phyloP scores from a whole-genome alignment of 805 yeast genomes.

The Candida krabiensis region DNA sequence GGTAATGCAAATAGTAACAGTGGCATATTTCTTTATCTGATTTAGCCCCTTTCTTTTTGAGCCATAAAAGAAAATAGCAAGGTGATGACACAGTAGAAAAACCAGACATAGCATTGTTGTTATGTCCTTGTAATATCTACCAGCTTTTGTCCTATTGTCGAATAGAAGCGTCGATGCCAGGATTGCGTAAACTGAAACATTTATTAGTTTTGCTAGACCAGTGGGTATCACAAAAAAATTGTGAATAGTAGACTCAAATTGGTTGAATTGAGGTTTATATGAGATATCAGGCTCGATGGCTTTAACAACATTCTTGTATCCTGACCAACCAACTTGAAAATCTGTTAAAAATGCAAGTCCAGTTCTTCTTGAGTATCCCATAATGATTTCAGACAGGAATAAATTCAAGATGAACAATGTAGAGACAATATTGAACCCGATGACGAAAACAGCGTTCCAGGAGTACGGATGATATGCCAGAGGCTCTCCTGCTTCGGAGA shows the following conservation, averaged over 20 bases:
- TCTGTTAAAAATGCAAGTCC: slow-evolving; percentile 79
- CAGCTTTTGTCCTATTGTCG: slow-evolving; percentile 45
- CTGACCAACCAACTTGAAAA: slow-evolving; percentile 81
- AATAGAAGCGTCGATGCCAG: slow-evolving; percentile 53
- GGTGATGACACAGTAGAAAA: slow-evolving; percentile 43
- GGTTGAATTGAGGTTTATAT: slow-evolving; percentile 34
- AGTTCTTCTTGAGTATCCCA: slow-evolving; percentile 67
- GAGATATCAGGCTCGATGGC: slow-evolving; percentile 55
- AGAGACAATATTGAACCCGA: slow-evolving; percentile 69
- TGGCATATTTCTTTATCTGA: slow-evolving; percentile 61
- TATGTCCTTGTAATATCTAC: slow-evolving; percentile 37
- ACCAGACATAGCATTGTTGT: slow-evolving; percentile 48
- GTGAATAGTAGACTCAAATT: slow-evolving; percentile 46
- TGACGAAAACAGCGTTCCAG: slow-evolving; percentile 64
- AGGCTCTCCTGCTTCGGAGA: slow-evolving; percentile 66
- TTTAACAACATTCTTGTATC: slow-evolving; percentile 59
- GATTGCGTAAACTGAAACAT: slow-evolving; percentile 51
- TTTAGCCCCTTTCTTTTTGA: slow-evolving; percentile 43
- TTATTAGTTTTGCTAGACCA: slow-evolving; percentile 40
- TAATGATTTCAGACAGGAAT: slow-evolving; percentile 79
- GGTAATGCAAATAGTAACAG: slow-evolving; percentile 46
- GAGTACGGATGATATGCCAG: slow-evolving; percentile 53
- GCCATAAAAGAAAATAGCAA: slow-evolving; percentile 48
- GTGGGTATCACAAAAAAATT: slow-evolving; percentile 50
- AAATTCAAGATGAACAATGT: slow-evolving; percentile 78